Evolutionary conservation across 2,329 filamentous ascomycete species (phyloP), one percentile per base, ranked within the genome.

Genomic region (Pleomassaria siparia): DNA sequence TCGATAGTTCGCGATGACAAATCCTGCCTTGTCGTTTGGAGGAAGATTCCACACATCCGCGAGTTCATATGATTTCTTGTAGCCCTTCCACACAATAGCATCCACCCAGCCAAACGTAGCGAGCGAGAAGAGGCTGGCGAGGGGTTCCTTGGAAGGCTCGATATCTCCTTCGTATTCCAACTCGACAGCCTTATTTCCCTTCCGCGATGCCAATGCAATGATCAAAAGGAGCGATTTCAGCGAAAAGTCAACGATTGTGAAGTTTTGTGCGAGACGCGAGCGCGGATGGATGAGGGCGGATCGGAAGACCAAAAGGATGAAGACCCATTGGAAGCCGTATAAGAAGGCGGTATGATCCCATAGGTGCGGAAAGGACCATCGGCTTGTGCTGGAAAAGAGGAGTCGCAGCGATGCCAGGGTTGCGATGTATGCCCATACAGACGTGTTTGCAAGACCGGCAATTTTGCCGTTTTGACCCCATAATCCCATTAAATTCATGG

Each of bases 271-370:
- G 30, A 84, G 69, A 44, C 68, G 72, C 7, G 88, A 88, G 41
- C 76, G 78, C 0, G 89, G 86, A 69, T 94, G 86, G 52, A 97
- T 84, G 49, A 97, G 73, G 43, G 83, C 86, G 2, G 92, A 96
- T 48, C 94, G 89, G 75, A 97, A 94, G 5, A 92, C 72, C 57
- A 90, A 76, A 20, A 92, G 54, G 8, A 80, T 79, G 62, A 91
- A 85, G 4, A 94, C 63, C 90, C 92, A 99, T 67, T 91, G 86
- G 44, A 85, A 76, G 45, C 82, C 80, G 71, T 99, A 99, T 44
- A 99, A 83, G 53, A 80, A 74, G 16, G 90, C 88, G 0, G 94
- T 97, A 71, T 99, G 94, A 66, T 92, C 91, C 94, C 94, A 99
- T 8, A 97, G 75, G 49, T 81, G 79, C 8, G 87, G 86, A 12